Evolutionary conservation across 495 filamentous ascomycete genomes (phyloP), one percentile per base, ranked within the genome.

Genomic region (Chaetomium tenue): DNA sequence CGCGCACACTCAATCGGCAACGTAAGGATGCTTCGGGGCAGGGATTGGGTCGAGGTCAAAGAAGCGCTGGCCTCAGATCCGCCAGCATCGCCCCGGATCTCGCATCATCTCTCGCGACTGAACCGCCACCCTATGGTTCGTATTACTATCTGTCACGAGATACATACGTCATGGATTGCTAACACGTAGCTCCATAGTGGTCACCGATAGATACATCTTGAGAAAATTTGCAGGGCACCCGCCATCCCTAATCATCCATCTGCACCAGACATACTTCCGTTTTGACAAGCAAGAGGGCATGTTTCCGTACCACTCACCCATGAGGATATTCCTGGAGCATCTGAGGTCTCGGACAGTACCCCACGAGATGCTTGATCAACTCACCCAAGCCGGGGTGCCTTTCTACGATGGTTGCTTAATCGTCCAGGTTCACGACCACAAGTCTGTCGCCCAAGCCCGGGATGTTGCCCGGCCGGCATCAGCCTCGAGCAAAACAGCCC

Each of bases 391-490:
- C 20, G 84, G 83, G 9, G 88, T 97, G 26, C 81, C 77, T n/a
- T 98, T 95, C 70, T 99, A 98, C 71, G 94, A 99, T 73, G 92
- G 90, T 22, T 96, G 93, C 72, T 82, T 99, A 57, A 98, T 99
- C 65, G 92, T 98, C 51, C 87, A 96, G 72, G 81, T 97, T 5
- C 83, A 94, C 65, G 90, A 97, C 76, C 89, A 97, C 75, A 88
- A 87, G 58, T 88, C 89, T 6, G 82, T 79, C 3, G 81, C 85
- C 37, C 81, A 86, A 50, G 77, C 79, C 66, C 84, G 73, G 74
- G 86, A 87, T 57, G 77, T 85, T 25, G 83, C 84, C n/a, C 75
- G 76, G 58, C 83, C 77, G 8, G 70, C 79, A 28, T 78, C 84
- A 9, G 84, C 83, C 57, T 83, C 86, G 51, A 86, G 78, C 60